Conservation (phyloP, 441 rosid genomes). For the Pelargonium australe region DNA sequence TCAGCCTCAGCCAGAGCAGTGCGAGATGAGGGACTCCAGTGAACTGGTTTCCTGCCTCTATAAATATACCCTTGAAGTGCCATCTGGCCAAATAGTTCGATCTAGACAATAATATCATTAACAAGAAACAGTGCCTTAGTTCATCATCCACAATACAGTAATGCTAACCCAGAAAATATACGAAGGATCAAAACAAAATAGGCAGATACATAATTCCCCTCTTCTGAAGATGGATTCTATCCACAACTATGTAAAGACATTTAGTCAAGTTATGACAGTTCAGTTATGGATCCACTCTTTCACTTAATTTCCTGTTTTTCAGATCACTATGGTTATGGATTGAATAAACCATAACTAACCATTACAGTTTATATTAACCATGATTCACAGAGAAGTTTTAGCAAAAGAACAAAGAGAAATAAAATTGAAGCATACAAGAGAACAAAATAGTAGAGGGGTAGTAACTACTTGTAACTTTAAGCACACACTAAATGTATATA, state of each 20-base stretch:
- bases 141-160: slow-evolving; percentile 4
- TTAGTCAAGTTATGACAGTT: background rate
- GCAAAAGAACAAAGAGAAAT: slow-evolving; percentile 4
- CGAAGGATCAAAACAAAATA: background rate
- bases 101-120: slow-evolving; percentile 38
- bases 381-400: background rate
- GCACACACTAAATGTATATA: slow-evolving; percentile 1
- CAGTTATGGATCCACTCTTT: background rate
- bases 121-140: slow-evolving; percentile 15
- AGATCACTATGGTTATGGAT: background rate
- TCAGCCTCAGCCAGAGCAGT: slow-evolving; percentile 99
- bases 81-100: slow-evolving; percentile 92
- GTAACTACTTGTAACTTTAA: slow-evolving; percentile 7
- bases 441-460: background rate
- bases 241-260: background rate
- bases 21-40: slow-evolving; percentile 97
- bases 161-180: slow-evolving; percentile 5
- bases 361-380: background rate
- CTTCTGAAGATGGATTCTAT: background rate
- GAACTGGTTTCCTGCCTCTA: slow-evolving; percentile 95
- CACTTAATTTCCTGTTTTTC: slow-evolving; percentile 1
- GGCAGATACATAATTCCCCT: background rate
- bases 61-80: slow-evolving; percentile 79
- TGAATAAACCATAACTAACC: background rate
- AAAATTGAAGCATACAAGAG: background rate